Evolutionary conservation across 192 early-diverging fungal species (phyloP).

Genomic region (Phycomyces nitens): DNA sequence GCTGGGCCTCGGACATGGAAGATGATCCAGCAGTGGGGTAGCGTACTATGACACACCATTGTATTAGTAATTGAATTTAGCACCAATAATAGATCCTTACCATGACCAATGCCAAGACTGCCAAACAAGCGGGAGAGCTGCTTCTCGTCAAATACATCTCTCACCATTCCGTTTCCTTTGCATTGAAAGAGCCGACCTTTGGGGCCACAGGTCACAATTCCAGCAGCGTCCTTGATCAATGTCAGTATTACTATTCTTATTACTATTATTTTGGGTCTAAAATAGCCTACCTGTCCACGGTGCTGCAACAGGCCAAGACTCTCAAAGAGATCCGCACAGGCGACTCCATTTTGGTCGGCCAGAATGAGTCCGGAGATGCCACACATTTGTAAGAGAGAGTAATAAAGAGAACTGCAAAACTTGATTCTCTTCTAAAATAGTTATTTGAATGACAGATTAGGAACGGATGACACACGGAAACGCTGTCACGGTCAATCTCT

Average conservation of each 20-base stretch:
- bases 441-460: too few relatives aligned
- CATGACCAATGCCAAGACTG: slow-evolving; percentile 93
- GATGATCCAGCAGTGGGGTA: slow-evolving; percentile 99
- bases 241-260: neutral
- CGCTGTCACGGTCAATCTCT: too few relatives aligned
- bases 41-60: too few relatives aligned
- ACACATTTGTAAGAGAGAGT: slow-evolving; percentile 61
- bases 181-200: slow-evolving; percentile 97
- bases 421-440: too few relatives aligned
- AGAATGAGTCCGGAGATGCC: slow-evolving; percentile 83
- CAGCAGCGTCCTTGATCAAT: slow-evolving; percentile 88
- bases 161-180: slow-evolving; percentile 99
- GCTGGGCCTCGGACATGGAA: slow-evolving; percentile 94
- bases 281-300: slow-evolving; percentile 96
- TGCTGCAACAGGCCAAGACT: slow-evolving; percentile 94
- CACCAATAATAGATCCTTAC: too few relatives aligned
- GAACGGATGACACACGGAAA: too few relatives aligned
- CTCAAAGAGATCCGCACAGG: slow-evolving; percentile 89
- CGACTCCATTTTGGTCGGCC: slow-evolving; percentile 68
- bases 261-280: neutral
- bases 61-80: slow-evolving; percentile 10
- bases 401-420: too few relatives aligned
- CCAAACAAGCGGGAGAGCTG: slow-evolving; percentile 79
- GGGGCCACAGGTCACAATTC: slow-evolving; percentile 95
- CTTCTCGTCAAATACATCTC: slow-evolving; percentile 88